Evolutionary conservation across 2,329 filamentous ascomycete species (phyloP), one percentile per base, ranked within the genome.

Genomic region (Daldinia eschscholtzii): DNA sequence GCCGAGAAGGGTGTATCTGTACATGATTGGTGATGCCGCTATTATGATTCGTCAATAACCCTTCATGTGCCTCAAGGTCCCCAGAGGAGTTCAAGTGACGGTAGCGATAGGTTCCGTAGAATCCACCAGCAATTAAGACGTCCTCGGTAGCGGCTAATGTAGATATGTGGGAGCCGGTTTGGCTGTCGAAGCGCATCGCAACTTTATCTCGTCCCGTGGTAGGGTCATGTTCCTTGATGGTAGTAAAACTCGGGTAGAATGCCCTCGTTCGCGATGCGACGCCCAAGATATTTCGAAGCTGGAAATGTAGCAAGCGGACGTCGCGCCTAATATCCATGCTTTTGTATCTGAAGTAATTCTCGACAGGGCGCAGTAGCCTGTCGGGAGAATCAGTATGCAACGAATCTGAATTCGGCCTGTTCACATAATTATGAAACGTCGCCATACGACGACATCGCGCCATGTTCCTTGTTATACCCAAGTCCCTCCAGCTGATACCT

Each of bases 1-100:
- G 79, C n/a, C 89, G 83, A 12, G 85, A 81, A 28, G 81, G 78
- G 74, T 89, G 83, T 9, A 91, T 79, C 70, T 90, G 85, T 33
- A 90, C 81, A 74, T 91, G 89, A 69, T 91, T 92, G 60, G 88
- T 90, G 65, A 91, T 91, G 39, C 86, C 86, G 67, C 85, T 87
- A 3, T 74, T 66, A 61, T 83, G 79, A 48, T 70, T 79, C 30
- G 83, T 89, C 64, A 85, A 85, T 64, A 78, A 83, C 0, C 86
- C 86, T 50, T 84, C 80, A 9, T 80, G 77, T 60, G 77, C 81
- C 1, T 73, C 73, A 23, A 71, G 75, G 39, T 81, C 79, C 4
- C 81, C 74, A 1, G 35, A 23, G n/a, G 82, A 79, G 60, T 86
- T 79, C 15, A 88, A 73, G 35, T 79, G 77, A 57, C 85, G 82